Evolutionary conservation across 225 moss, liverwort and hornwort genomes (phyloP), one percentile per base, ranked within the genome.

Genomic region (Ulota crispa): DNA sequence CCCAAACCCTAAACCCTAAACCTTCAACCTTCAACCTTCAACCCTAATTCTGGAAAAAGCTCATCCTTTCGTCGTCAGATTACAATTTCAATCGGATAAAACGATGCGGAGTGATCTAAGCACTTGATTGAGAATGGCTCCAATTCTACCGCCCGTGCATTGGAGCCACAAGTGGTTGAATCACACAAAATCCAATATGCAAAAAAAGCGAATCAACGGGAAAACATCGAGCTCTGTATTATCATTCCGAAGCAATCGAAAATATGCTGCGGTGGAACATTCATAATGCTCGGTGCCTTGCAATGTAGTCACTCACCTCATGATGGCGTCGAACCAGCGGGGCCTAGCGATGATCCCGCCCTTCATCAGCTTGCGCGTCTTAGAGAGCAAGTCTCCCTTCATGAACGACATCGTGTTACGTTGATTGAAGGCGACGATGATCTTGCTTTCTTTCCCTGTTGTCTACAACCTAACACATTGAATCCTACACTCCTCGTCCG

Each of bases 291-390:
- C 59, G 24, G 2, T 37, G 60, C 24, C 74, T 57, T 42, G 28
- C 42, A 31, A 83, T 24, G 42, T 15, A 4, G 16, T 18, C 30
- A 68, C 73, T 39, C 57, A 87, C 87, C 84, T 87, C 87, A 85
- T 79, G 61, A 87, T 81, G 47, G 84, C 87, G 52, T 87, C 97
- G 55, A 97, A 88, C 97, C 97, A 97, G 30, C 91, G 85, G 6
- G 97, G 97, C 41, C 90, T 92, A 45, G 86, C 88, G 8, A 91
- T 90, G 13, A 97, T 87, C 72, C 92, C 89, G 23, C 91, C 91
- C 79, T 91, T 91, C 83, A 91, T 91, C 75, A 91, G 76, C 88
- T 91, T 91, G 73, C 87, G 86, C 36, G 91, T 91, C 91, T 91
- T 91, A 26, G 91, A 39, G 9, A 91, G 83, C 70, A 91, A 80